A percentile compares a stretch with the other conserved stretches of the same genome.
Evolutionary conservation across 306 rosid genomes (phyloP).

Genomic region (Fragaria nilgerrensis): DNA sequence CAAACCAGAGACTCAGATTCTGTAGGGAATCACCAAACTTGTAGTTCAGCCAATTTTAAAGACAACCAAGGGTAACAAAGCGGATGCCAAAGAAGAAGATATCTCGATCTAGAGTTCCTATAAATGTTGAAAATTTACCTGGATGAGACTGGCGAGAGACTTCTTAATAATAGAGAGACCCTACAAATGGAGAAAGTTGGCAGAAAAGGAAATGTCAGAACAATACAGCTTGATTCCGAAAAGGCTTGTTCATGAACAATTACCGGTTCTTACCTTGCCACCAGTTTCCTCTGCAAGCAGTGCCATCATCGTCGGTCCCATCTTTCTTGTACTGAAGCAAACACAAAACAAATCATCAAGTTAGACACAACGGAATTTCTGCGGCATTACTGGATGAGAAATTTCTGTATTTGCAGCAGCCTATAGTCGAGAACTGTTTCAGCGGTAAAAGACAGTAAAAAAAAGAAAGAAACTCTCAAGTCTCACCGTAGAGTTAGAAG

Average conservation of each 20-base stretch:
- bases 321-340: constrained; percentile 57
- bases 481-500: constrained; percentile 42
- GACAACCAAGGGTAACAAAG: neutral
- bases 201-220: constrained; percentile 14
- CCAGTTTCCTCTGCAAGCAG: constrained; percentile 90
- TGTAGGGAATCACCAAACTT: neutral
- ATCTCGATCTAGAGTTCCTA: neutral
- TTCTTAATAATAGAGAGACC: constrained; percentile 74
- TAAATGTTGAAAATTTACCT: constrained; percentile 34
- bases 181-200: constrained; percentile 34
- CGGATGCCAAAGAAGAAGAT: neutral
- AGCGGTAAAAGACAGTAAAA: neutral
- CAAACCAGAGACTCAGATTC: neutral
- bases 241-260: constrained; percentile 5
- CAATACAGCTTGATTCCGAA: neutral
- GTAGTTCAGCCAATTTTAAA: neutral
- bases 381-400: neutral
- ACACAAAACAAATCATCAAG: neutral
- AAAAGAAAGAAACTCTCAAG: neutral
- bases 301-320: constrained; percentile 70
- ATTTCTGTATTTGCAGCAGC: neutral
- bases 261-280: constrained; percentile 67
- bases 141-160: constrained; percentile 30
- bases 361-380: neutral
- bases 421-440: neutral